These are phyloP conservation scores for Marsdenia floribunda DNA, from an alignment of 257 asterid species.

Conservation along the genomic window DNA sequence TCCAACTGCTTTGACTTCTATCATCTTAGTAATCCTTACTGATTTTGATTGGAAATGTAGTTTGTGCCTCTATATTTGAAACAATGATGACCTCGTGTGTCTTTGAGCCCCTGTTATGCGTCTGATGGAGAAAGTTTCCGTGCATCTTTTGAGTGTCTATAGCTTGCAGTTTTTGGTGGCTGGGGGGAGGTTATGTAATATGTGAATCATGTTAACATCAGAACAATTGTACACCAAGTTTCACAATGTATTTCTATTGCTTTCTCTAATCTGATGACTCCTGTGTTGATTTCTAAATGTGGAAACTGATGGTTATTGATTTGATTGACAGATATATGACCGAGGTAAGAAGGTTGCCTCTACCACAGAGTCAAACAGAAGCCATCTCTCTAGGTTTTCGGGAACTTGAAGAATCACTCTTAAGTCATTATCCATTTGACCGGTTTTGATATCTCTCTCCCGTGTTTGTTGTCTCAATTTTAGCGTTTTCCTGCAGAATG, in stretches of 20 bases:
- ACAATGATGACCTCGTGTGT: neutral
- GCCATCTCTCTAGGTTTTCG: conserved; percentile 67
- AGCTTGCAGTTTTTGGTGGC: neutral
- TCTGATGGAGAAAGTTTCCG: neutral
- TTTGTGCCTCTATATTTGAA: neutral
- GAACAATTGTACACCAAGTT: neutral
- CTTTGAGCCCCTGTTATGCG: neutral
- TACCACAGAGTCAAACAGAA: conserved; percentile 79
- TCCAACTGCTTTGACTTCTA: neutral
- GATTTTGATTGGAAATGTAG: neutral
- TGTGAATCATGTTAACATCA: neutral
- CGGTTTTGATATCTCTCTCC: conserved; percentile 30
- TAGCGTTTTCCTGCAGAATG: neutral
- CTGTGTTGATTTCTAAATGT: neutral
- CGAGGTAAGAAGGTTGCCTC: conserved; percentile 78
- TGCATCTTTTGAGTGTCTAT: neutral
- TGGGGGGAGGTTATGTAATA: neutral
- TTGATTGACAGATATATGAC: conserved; percentile 63
- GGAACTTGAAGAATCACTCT: conserved; percentile 85
- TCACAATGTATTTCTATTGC: neutral
- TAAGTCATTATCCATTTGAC: conserved; percentile 51
- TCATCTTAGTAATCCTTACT: neutral
- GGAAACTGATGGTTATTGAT: conserved; percentile 4
- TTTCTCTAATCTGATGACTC: neutral
- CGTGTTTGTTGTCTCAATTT: neutral